phyloP scores from a whole-genome alignment of 2,329 filamentous ascomycete genomes.

The Pleoardoris graminearum region DNA sequence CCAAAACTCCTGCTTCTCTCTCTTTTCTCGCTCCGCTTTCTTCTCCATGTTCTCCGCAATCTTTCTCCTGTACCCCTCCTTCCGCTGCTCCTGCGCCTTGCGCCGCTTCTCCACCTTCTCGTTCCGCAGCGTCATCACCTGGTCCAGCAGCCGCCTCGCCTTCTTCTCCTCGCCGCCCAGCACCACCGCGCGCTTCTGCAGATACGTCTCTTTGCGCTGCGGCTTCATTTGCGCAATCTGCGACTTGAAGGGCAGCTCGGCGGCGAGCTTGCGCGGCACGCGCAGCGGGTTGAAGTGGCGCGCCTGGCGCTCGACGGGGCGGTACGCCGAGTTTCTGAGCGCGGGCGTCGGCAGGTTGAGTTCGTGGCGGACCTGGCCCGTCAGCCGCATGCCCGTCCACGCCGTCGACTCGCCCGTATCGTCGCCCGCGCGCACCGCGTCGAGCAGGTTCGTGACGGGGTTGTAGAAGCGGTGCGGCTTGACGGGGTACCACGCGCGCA shows the following conservation, averaged over 20 bases:
- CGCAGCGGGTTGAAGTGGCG: slow-evolving; percentile 63
- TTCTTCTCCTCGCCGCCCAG: slow-evolving; percentile 81
- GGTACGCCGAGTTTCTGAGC: slow-evolving; percentile 84
- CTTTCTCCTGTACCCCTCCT: slow-evolving; percentile 79
- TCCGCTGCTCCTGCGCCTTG: slow-evolving; percentile 85
- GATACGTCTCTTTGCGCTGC: slow-evolving; percentile 80
- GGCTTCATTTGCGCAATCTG: slow-evolving; percentile 83
- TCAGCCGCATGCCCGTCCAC: slow-evolving; percentile 93
- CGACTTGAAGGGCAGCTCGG: slow-evolving; percentile 86
- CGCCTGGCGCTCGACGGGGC: slow-evolving; percentile 57
- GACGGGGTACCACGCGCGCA: slow-evolving; percentile 95
- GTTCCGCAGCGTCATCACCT: slow-evolving; percentile 86
- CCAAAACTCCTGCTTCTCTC: slow-evolving; percentile 93
- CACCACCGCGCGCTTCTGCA: slow-evolving; percentile 96
- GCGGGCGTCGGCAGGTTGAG: slow-evolving; percentile 75
- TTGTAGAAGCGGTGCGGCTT: slow-evolving; percentile 97
- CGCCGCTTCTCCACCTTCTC: slow-evolving; percentile 84
- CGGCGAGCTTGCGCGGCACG: slow-evolving; percentile 78
- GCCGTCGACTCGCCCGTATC: slow-evolving; percentile 45
- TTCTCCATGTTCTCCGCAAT: slow-evolving; percentile 82
- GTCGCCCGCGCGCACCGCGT: slow-evolving; percentile 43
- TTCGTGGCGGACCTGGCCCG: slow-evolving; percentile 83
- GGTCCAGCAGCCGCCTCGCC: slow-evolving; percentile 86
- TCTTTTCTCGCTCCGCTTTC: slow-evolving; percentile 83
- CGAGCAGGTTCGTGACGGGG: slow-evolving; percentile 88